A percentile compares a stretch with the other conserved stretches of the same genome.
phyloP scores from a whole-genome alignment of 495 filamentous ascomycete species.

The Aspergillus affinis region DNA sequence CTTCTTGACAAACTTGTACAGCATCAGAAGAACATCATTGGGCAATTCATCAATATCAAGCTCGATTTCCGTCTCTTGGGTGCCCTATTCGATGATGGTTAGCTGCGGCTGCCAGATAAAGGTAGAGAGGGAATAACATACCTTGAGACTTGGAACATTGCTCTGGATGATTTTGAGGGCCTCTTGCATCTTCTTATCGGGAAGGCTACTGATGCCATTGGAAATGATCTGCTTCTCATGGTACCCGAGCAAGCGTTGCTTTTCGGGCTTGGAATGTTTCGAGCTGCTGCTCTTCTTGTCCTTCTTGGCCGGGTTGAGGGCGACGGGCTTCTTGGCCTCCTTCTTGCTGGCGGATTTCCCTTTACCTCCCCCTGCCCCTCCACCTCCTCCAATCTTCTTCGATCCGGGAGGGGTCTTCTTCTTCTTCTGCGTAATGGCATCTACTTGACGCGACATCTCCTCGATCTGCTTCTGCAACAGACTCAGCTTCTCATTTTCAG shows the following conservation, averaged over 20 bases:
- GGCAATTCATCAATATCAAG: conserved; percentile 86
- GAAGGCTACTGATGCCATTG: conserved; percentile 70
- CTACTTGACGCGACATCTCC: conserved; percentile 56
- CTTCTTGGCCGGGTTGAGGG: conserved; percentile 46
- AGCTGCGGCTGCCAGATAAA: conserved; percentile 10
- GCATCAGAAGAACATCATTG: conserved; percentile 68
- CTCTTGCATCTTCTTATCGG: conserved; percentile 68
- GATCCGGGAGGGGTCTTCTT: conserved; percentile 64
- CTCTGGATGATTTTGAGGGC: conserved; percentile 89
- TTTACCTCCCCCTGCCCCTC: no score
- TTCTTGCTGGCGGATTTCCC: conserved; percentile 57
- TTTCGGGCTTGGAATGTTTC: conserved; percentile 46
- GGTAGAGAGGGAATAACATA: conserved; percentile 27
- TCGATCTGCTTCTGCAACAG: conserved; percentile 67
- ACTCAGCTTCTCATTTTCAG: conserved; percentile 64
- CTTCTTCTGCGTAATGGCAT: conserved; percentile 54
- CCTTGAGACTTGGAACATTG: conserved; percentile 76
- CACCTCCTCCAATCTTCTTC: conserved; percentile 47
- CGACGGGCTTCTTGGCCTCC: conserved; percentile 48
- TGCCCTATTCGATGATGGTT: conserved; percentile 45
- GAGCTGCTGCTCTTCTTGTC: conserved; percentile 53
- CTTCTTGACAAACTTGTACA: conserved; percentile 75
- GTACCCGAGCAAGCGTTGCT: conserved; percentile 58
- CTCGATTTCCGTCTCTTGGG: conserved; percentile 82
- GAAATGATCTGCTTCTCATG: conserved; percentile 86